Percentiles rank a stretch among this genome's conserved stretches.
Conservation (phyloP, 2,329 filamentous ascomycete genomes). For the Leptodontidium sp. region DNA sequence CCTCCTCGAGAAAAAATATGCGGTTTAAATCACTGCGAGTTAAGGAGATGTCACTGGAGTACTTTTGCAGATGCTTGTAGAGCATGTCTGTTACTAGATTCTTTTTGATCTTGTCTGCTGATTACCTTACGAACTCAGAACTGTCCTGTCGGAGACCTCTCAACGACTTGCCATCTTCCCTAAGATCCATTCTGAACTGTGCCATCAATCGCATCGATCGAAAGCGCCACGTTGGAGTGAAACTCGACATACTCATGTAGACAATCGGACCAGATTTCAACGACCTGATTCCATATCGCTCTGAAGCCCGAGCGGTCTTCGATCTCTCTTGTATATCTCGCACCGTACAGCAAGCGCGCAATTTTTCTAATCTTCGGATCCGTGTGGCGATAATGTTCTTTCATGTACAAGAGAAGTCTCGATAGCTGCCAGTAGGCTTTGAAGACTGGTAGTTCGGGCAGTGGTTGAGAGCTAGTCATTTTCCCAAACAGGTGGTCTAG, state of each 20-base stretch:
- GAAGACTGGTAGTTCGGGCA: constrained; percentile 24
- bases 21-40: too few species aligned
- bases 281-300: constrained; percentile 24
- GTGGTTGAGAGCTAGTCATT: constrained; percentile 26
- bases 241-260: constrained; percentile 23
- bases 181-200: constrained; percentile 19
- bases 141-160: too few species aligned
- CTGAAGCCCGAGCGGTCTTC: constrained; percentile 24
- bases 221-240: constrained; percentile 24
- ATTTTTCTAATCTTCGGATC: constrained; percentile 16
- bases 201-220: constrained; percentile 30
- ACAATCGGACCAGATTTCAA: constrained; percentile 30
- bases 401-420: constrained; percentile 29
- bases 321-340: constrained; percentile 28
- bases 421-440: constrained; percentile 35
- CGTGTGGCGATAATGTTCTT: constrained; percentile 19
- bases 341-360: constrained; percentile 24
- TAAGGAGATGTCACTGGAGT: too few species aligned
- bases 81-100: too few species aligned
- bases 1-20: too few species aligned
- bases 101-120: too few species aligned
- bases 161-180: neutral
- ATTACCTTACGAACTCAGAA: too few species aligned
- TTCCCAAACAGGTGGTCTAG: constrained; percentile 23
- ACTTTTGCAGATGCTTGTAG: too few species aligned